Percentiles rank a stretch among this genome's conserved stretches.
Conservation (phyloP, 2,329 filamentous ascomycete species). For the Sphaerulina vaccinii region DNA sequence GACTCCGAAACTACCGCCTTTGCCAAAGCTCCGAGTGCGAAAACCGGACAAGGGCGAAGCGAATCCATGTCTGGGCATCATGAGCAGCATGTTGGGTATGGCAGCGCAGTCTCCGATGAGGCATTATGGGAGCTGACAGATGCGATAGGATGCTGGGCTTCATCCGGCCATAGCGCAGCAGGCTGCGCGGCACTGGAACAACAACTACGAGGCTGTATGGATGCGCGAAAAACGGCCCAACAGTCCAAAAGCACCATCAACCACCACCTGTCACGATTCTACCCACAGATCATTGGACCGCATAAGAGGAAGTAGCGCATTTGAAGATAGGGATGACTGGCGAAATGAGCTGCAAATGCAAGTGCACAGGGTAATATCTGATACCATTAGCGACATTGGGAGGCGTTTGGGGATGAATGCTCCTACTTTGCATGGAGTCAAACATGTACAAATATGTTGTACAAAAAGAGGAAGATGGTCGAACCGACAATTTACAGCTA, state of each 20-base stretch:
- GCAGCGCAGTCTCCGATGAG: conserved; percentile 9
- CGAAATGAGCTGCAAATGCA: neutral
- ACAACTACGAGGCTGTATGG: conserved; percentile 70
- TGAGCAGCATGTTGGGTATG: conserved; percentile 67
- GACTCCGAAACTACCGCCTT: conserved; percentile 54
- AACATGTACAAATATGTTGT: too few relatives aligned
- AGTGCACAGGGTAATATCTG: neutral
- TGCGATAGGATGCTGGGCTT: conserved; percentile 75
- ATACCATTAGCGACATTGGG: neutral
- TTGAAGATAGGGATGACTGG: neutral
- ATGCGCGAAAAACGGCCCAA: conserved; percentile 49
- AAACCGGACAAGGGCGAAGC: conserved; percentile 61
- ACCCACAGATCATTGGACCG: conserved; percentile 69
- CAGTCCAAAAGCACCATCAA: conserved; percentile 78
- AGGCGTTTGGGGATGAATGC: neutral
- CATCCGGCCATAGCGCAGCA: conserved; percentile 65
- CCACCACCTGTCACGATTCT: conserved; percentile 79
- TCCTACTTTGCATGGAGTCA: too few relatives aligned
- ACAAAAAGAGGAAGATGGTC: too few relatives aligned
- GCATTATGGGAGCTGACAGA: neutral
- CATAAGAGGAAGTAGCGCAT: conserved; percentile 60
- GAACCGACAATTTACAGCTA: too few relatives aligned
- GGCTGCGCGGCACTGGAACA: conserved; percentile 61
- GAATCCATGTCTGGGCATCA: conserved; percentile 65
- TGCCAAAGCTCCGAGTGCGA: conserved; percentile 63